Evolutionary conservation across 106 monocot genomes (phyloP).

Genomic region (Posidonia australis): DNA sequence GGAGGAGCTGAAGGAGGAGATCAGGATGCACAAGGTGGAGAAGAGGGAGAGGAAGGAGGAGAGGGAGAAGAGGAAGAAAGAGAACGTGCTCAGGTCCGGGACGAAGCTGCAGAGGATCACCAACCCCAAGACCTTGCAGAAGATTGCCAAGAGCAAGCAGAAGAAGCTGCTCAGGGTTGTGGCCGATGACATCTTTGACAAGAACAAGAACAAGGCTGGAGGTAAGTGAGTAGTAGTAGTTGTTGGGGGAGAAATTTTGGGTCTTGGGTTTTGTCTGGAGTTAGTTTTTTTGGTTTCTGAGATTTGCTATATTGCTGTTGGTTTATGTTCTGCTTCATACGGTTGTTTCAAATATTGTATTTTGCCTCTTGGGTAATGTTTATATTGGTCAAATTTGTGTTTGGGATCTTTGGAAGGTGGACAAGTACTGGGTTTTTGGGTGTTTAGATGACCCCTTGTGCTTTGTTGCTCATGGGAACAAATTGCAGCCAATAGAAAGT

Average conservation of each 20-base stretch:
- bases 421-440: too few species aligned
- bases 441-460: too few species aligned
- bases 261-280: neutral
- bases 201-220: conserved; percentile 19
- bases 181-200: conserved; percentile 51
- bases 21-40: conserved; percentile 59
- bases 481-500: too few species aligned
- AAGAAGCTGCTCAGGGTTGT: conserved; percentile 76
- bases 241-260: neutral
- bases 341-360: too few species aligned
- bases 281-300: too few species aligned
- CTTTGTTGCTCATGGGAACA: too few species aligned
- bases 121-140: conserved; percentile 87
- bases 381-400: too few species aligned
- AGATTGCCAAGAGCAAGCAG: conserved; percentile 92
- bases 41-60: conserved; percentile 79
- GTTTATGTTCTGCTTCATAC: too few species aligned
- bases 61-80: conserved; percentile 92
- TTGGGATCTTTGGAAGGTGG: too few species aligned
- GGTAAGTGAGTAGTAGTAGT: neutral
- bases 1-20: conserved; percentile 89
- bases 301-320: too few species aligned
- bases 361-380: too few species aligned
- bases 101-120: conserved; percentile 75
- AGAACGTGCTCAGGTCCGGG: conserved; percentile 64